These are phyloP conservation scores for Diaporthe sp. DNA, from an alignment of 2,329 filamentous ascomycete species.

Conservation along the genomic window DNA sequence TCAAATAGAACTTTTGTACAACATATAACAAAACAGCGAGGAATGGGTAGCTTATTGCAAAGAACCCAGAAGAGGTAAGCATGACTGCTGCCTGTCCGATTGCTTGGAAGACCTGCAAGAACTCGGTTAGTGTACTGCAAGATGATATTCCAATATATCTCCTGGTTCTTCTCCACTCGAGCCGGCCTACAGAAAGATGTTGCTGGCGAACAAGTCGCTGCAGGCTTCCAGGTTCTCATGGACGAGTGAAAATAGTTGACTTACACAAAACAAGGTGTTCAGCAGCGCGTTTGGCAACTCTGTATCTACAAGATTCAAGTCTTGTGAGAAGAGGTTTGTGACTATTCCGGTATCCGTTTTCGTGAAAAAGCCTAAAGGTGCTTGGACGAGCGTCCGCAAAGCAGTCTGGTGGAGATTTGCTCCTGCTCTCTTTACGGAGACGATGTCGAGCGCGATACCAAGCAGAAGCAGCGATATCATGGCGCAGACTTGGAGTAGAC, in stretches of 20 bases:
- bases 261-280: conserved; percentile 45
- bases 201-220: no score
- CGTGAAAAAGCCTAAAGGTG: conserved; percentile 58
- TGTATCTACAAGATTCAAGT: conserved; percentile 57
- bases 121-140: conserved; percentile 27
- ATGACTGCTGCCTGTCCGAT: conserved; percentile 64
- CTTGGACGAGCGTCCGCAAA: conserved; percentile 52
- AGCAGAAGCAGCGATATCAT: conserved; percentile 43
- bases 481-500: conserved; percentile 41
- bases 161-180: no score
- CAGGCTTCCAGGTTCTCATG: no score
- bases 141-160: neutral
- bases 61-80: conserved; percentile 56
- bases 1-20: conserved; percentile 67
- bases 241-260: neutral
- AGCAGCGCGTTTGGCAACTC: conserved; percentile 53
- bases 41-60: conserved; percentile 62
- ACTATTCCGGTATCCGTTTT: conserved; percentile 57
- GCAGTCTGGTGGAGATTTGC: conserved; percentile 50
- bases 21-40: conserved; percentile 59
- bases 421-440: conserved; percentile 50
- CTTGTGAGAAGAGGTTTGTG: conserved; percentile 61
- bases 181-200: neutral
- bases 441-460: conserved; percentile 41
- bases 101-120: conserved; percentile 41